phyloP scores from a whole-genome alignment of 129 eudicot genomes.

The Arctium lappa region DNA sequence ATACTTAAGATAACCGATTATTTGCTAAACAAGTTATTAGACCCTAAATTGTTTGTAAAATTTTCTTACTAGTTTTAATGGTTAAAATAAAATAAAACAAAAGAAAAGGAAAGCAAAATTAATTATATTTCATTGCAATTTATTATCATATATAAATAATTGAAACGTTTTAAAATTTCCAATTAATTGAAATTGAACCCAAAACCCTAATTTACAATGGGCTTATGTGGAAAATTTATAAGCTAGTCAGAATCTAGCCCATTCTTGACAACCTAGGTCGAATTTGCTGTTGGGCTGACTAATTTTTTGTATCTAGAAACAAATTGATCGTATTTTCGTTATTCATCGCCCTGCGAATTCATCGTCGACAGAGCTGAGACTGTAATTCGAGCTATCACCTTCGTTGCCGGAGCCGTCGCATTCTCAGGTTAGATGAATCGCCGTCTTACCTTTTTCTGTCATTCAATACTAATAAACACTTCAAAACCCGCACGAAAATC shows the following conservation, averaged over 20 bases:
- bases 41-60: too few relatives aligned
- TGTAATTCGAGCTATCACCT: constrained; percentile 12
- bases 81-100: too few relatives aligned
- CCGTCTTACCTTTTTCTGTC: constrained; percentile 32
- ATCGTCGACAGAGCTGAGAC: neutral
- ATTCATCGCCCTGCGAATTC: neutral
- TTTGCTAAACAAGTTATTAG: too few relatives aligned
- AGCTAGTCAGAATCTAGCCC: neutral
- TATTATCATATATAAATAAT: too few relatives aligned
- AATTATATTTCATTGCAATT: too few relatives aligned
- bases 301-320: neutral
- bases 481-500: constrained; percentile 6
- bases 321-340: neutral
- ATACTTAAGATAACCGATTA: too few relatives aligned
- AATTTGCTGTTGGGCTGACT: constrained; percentile 8
- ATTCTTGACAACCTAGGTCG: neutral
- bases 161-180: too few relatives aligned
- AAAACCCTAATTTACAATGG: constrained; percentile 1
- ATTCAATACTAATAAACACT: constrained; percentile 32
- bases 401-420: constrained; percentile 7
- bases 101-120: too few relatives aligned
- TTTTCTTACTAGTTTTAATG: too few relatives aligned
- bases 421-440: constrained; percentile 50
- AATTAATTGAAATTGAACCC: neutral
- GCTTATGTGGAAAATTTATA: neutral